phyloP scores from a whole-genome alignment of 2,329 filamentous ascomycete species.

The Paraconiothyrium brasiliense region DNA sequence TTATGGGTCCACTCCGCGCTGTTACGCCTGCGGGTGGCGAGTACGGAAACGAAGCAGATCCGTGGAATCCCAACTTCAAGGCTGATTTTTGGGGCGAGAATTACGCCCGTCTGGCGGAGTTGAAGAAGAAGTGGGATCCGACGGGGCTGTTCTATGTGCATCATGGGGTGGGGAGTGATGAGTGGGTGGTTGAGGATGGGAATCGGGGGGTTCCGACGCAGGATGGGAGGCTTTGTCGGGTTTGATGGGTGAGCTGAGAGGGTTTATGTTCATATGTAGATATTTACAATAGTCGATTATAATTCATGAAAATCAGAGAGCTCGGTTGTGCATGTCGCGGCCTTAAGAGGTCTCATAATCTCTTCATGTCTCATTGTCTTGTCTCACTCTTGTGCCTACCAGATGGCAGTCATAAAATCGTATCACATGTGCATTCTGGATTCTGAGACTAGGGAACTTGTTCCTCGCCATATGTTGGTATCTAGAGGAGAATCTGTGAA shows the following conservation, averaged over 20 bases:
- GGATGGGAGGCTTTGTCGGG: constrained; percentile 37
- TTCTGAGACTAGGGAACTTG: no score
- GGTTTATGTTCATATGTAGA: not conserved
- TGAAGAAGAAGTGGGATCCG: constrained; percentile 45
- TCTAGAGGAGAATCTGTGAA: not conserved
- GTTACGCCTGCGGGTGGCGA: constrained; percentile 39
- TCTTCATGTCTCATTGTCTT: no score
- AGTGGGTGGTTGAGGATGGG: constrained; percentile 41
- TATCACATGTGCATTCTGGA: no score
- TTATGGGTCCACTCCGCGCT: constrained; percentile 37
- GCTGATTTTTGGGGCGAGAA: constrained; percentile 52
- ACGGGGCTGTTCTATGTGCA: constrained; percentile 45
- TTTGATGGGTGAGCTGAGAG: not conserved
- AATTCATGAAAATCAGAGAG: no score
- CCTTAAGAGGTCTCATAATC: no score
- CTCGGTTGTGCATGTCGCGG: no score
- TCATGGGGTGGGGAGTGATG: constrained; percentile 43
- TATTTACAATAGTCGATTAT: no score
- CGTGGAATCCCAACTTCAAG: constrained; percentile 53
- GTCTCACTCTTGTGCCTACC: no score
- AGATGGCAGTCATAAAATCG: no score
- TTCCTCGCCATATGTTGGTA: not conserved
- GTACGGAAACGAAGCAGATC: constrained; percentile 53
- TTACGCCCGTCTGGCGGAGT: constrained; percentile 35
- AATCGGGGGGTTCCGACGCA: constrained; percentile 43